Conservation (phyloP, 2,329 filamentous ascomycete genomes). For the Rhinocladiella mackenziei region DNA sequence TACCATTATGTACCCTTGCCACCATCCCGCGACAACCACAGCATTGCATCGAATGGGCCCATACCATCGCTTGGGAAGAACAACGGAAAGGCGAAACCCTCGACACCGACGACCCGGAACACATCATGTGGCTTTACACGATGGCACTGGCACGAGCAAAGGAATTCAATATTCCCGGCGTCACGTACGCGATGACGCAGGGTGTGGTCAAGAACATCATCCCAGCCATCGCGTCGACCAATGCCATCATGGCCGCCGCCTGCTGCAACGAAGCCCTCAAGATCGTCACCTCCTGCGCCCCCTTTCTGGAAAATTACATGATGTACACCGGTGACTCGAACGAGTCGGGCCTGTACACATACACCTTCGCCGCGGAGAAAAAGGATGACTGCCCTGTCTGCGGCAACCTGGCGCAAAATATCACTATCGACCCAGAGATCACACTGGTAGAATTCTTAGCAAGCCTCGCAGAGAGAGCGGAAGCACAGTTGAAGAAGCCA, state of each 20-base stretch:
- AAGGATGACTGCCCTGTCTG: constrained; percentile 95
- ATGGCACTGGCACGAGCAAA: constrained; percentile 75
- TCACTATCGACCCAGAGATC: constrained; percentile 64
- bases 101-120: constrained; percentile 93
- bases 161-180: constrained; percentile 85
- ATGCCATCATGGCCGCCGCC: constrained; percentile 89
- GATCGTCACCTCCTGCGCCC: constrained; percentile 77
- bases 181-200: constrained; percentile 93
- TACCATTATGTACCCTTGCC: constrained; percentile 92
- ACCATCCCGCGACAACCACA: constrained; percentile 95
- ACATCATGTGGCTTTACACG: constrained; percentile 94
- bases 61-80: constrained; percentile 94
- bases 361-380: constrained; percentile 91
- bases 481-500: constrained; percentile 90
- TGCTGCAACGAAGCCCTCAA: constrained; percentile 98
- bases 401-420: constrained; percentile 71
- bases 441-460: constrained; percentile 84
- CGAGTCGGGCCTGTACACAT: constrained; percentile 91
- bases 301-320: constrained; percentile 91
- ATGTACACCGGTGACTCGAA: constrained; percentile 98
- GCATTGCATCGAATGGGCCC: constrained; percentile 98
- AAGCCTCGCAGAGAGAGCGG: constrained; percentile 73
- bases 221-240: constrained; percentile 94
- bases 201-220: constrained; percentile 99
- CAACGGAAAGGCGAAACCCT: constrained; percentile 77